Evolutionary conservation across 1,139 yeast species (phyloP), one percentile per base, ranked within the genome.

Genomic region (Barnettozyma hawaiiensis): DNA sequence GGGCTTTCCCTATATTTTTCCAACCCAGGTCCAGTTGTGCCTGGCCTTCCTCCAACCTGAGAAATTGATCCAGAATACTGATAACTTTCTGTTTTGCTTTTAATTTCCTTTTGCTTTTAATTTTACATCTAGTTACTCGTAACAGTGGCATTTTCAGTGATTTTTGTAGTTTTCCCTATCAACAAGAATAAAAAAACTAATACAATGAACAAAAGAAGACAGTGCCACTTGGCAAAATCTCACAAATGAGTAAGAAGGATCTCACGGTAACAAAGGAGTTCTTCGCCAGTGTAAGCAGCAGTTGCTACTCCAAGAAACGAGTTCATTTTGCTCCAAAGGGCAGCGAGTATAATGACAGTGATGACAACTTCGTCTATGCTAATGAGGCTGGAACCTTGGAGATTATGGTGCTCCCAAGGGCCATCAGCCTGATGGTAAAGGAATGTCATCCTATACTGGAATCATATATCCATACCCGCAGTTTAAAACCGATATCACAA

Each of bases 371-470:
- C 37, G 44, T 55, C 12, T 43, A 47, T 22, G 47, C 51, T 24
- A 40, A 44, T 16, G 50, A 50, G 1, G 39, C 43, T 3, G 39
- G 43, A 14, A 14, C 24, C 8, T 39, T 56, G 14, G 69, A 66
- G 47, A 43, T 65, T 7, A 52, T 63, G 20, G 49, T 64, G 36
- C 59, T 59, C 45, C 63, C 58, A 35, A 40, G 41, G 7, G 58
- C 68, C 0, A 50, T 48, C 21, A 33, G 57, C 22, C 35, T 42
- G 18, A 45, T 64, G 1, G 60, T 64, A 37, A 44, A 42, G n/a
- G 66, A 62, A 41, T 58, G 62, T 15, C 64, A 63, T 40, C 47
- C 52, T 2, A 41, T 48, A 10, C 39, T 59, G n/a, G 39, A 50
- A 2, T 7, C 34, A 3, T 46, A 44, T 24, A 24, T 48, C 15